Evolutionary conservation across 352 stramenopile species (phyloP).

Genomic region (Phytophthora meadii): DNA sequence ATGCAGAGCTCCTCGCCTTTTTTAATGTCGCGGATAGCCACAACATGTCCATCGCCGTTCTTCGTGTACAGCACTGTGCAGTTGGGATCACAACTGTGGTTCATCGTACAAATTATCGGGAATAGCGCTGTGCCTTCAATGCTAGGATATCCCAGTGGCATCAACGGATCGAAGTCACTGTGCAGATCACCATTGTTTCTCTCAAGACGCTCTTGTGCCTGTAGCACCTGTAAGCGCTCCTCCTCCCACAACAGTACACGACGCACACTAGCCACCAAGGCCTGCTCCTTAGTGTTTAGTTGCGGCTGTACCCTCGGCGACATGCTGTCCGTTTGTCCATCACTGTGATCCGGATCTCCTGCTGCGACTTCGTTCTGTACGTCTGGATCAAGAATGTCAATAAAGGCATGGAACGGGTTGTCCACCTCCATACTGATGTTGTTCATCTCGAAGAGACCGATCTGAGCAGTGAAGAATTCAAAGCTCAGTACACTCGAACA

Average conservation of each 20-base stretch:
- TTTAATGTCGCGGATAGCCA: conserved; percentile 72
- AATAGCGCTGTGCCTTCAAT: conserved; percentile 96
- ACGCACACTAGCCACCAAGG: conserved; percentile 49
- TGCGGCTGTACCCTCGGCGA: conserved; percentile 33
- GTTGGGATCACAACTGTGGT: conserved; percentile 96
- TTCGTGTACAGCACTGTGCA: conserved; percentile 91
- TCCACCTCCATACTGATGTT: conserved; percentile 93
- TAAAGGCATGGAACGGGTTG: conserved; percentile 77
- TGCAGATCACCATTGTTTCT: conserved; percentile 43
- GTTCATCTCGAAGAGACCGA: conserved; percentile 98
- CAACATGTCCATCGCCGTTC: conserved; percentile 70
- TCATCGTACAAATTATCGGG: conserved; percentile 95
- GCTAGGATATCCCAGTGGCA: conserved; percentile 46
- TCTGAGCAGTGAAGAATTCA: conserved; percentile 89
- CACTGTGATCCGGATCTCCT: conserved; percentile 14
- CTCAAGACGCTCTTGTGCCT: conserved; percentile 79
- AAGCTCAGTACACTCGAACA: conserved; percentile 77
- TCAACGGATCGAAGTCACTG: conserved; percentile 26
- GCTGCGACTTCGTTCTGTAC: conserved; percentile 33
- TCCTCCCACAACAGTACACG: conserved; percentile 57
- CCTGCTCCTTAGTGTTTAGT: conserved; percentile 34
- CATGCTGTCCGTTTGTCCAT: conserved; percentile 7
- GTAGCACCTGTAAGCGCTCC: conserved; percentile 31
- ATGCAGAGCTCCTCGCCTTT: conserved; percentile 95
- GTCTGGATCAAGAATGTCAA: conserved; percentile 77